Evolutionary conservation across 345 rosid genomes (phyloP).

Genomic region (Combretum micranthum): DNA sequence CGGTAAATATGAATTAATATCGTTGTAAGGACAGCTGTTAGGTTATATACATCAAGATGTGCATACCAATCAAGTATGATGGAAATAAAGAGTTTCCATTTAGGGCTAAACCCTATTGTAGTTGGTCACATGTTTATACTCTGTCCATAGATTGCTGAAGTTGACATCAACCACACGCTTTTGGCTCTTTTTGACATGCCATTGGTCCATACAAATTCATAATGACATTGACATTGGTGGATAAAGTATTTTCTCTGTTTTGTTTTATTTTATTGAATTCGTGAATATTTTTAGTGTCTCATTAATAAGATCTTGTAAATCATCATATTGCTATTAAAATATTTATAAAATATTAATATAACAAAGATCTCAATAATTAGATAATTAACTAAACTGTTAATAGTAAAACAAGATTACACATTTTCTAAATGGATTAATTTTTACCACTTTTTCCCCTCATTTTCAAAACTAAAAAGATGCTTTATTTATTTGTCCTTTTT

Average conservation of each 20-base stretch:
- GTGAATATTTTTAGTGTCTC: too few relatives aligned
- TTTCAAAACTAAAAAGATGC: too few relatives aligned
- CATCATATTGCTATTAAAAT: too few relatives aligned
- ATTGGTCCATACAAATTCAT: constrained; percentile 9
- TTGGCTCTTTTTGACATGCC: constrained; percentile 21
- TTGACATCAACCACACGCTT: constrained; percentile 33
- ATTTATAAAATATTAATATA: too few relatives aligned
- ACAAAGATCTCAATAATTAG: too few relatives aligned
- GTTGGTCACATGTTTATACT: constrained; percentile 24
- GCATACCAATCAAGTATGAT: background rate
- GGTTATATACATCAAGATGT: background rate
- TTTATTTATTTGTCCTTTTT: too few relatives aligned
- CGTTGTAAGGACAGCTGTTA: constrained; percentile 4
- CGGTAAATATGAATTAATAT: background rate
- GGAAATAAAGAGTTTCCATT: constrained; percentile 25
- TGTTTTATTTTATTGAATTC: too few relatives aligned
- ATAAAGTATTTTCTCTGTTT: background rate
- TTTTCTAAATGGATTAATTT: too few relatives aligned
- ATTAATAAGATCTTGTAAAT: too few relatives aligned
- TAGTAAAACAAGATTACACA: too few relatives aligned
- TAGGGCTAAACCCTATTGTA: constrained; percentile 15
- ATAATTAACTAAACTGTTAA: too few relatives aligned
- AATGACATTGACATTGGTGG: background rate
- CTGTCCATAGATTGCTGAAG: constrained; percentile 21
- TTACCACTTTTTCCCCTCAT: too few relatives aligned